Conservation (phyloP, 2,329 filamentous ascomycete genomes). For the Zasmidium angulare region DNA sequence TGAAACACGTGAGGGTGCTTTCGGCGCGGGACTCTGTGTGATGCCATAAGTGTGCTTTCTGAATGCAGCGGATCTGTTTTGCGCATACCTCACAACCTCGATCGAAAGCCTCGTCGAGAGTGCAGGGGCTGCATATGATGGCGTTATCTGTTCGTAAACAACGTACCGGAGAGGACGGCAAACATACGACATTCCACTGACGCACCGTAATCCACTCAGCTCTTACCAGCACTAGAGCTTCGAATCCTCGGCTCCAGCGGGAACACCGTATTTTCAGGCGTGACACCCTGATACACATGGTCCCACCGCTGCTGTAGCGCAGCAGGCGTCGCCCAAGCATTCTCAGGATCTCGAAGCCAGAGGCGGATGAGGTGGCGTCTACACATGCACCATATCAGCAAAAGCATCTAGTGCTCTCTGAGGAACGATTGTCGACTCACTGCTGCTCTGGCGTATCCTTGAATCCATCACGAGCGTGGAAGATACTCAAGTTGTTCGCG, state of each 20-base stretch:
- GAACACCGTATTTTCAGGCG: conserved; percentile 54
- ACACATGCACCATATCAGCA: too few relatives aligned
- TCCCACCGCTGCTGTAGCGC: conserved; percentile 49
- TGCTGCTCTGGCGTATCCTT: conserved; percentile 40
- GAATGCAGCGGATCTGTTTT: too few relatives aligned
- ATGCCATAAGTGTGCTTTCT: too few relatives aligned
- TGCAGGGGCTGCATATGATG: too few relatives aligned
- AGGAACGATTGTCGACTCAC: conserved; percentile 28
- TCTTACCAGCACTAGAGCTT: conserved; percentile 24
- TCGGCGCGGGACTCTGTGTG: too few relatives aligned
- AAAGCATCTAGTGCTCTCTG: not conserved
- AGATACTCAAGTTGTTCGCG: conserved; percentile 54
- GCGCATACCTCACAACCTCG: too few relatives aligned
- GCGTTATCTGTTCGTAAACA: too few relatives aligned
- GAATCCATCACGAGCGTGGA: conserved; percentile 52
- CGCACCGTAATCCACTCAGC: not conserved
- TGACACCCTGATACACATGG: conserved; percentile 54
- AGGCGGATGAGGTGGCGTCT: conserved; percentile 47
- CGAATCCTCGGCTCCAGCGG: conserved; percentile 56
- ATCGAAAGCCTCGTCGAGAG: too few relatives aligned
- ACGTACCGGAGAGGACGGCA: too few relatives aligned
- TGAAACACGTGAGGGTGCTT: too few relatives aligned
- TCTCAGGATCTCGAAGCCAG: conserved; percentile 50
- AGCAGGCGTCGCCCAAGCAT: conserved; percentile 46
- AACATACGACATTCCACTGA: too few relatives aligned